Evolutionary conservation across 2,329 filamentous ascomycete genomes (phyloP).

Genomic region (Verticillium klebahnii): DNA sequence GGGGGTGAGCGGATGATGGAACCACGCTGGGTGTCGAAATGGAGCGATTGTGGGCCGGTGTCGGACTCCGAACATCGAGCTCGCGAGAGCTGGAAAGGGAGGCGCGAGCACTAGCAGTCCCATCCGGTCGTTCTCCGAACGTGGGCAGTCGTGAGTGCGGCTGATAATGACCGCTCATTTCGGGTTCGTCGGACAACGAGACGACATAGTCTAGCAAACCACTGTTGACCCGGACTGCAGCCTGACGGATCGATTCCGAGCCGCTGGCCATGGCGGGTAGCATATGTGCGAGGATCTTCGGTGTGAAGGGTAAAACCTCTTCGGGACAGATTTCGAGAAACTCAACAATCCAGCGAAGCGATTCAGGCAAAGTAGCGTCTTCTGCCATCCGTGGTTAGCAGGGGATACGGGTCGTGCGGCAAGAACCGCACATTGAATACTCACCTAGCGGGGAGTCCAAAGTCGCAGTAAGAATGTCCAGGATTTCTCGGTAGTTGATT

Average conservation of each 20-base stretch:
- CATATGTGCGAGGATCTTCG: slow-evolving; percentile 84
- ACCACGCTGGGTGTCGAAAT: slow-evolving; percentile 41
- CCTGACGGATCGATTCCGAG: slow-evolving; percentile 82
- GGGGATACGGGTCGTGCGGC: neutral
- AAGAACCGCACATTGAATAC: slow-evolving; percentile 17
- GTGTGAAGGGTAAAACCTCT: slow-evolving; percentile 92
- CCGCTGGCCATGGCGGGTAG: slow-evolving; percentile 91
- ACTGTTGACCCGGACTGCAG: slow-evolving; percentile 83
- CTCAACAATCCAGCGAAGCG: slow-evolving; percentile 89
- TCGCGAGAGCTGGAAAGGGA: slow-evolving; percentile 51
- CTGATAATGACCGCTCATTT: slow-evolving; percentile 27
- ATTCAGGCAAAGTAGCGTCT: slow-evolving; percentile 87
- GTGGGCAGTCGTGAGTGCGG: slow-evolving; percentile 18
- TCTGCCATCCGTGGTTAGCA: slow-evolving; percentile 45
- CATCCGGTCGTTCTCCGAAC: slow-evolving; percentile 39
- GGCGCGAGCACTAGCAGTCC: slow-evolving; percentile 42
- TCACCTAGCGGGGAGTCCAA: slow-evolving; percentile 76
- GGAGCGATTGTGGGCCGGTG: slow-evolving; percentile 43
- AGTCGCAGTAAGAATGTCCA: slow-evolving; percentile 87
- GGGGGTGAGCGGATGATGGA: slow-evolving; percentile 33
- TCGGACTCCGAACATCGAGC: slow-evolving; percentile 46
- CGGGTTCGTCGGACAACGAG: slow-evolving; percentile 71
- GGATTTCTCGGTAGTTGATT: slow-evolving; percentile 85
- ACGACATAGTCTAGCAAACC: slow-evolving; percentile 94
- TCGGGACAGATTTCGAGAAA: slow-evolving; percentile 97